phyloP scores from a whole-genome alignment of 2,329 filamentous ascomycete species.

The Claviceps cyperi region DNA sequence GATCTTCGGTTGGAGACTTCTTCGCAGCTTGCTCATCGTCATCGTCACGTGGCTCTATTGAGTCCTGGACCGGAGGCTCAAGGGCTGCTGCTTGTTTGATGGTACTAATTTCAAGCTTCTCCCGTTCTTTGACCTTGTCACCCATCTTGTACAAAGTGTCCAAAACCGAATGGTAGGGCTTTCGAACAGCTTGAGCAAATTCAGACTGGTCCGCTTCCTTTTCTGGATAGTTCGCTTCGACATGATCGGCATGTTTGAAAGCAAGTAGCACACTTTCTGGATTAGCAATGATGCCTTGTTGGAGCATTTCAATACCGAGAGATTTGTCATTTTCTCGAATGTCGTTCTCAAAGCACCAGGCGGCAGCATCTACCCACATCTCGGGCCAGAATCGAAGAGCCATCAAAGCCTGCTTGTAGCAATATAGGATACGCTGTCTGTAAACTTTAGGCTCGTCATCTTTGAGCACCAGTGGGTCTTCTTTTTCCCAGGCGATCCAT shows the following conservation, averaged over 20 bases:
- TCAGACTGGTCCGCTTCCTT: slow-evolving; percentile 67
- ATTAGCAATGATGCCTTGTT: slow-evolving; percentile 74
- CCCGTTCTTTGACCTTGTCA: slow-evolving; percentile 53
- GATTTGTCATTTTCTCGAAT: slow-evolving; percentile 46
- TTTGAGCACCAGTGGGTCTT: slow-evolving; percentile 75
- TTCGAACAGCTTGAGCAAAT: slow-evolving; percentile 64
- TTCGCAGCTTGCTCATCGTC: slow-evolving; percentile 27
- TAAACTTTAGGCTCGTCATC: slow-evolving; percentile 64
- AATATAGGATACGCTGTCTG: slow-evolving; percentile 69
- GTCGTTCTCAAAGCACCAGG: slow-evolving; percentile 77
- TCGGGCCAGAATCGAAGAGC: slow-evolving; percentile 88
- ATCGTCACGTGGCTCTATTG: slow-evolving; percentile 32
- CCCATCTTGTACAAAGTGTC: slow-evolving; percentile 80
- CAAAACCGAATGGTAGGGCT: slow-evolving; percentile 70
- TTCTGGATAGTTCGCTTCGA: slow-evolving; percentile 63
- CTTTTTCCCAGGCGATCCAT: slow-evolving; percentile 93
- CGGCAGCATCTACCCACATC: slow-evolving; percentile 87
- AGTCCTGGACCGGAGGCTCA: slow-evolving; percentile 21
- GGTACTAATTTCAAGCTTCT: slow-evolving; percentile 41
- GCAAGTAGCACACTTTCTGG: slow-evolving; percentile 85
- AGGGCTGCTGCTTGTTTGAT: slow-evolving; percentile 37
- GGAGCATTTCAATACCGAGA: slow-evolving; percentile 59
- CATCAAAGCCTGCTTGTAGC: slow-evolving; percentile 90
- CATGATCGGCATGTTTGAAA: slow-evolving; percentile 75
- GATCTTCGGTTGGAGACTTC: slow-evolving; percentile 48